These are phyloP conservation scores for Effrenium voratum DNA, from an alignment of 73 alveolate species.

Conservation along the genomic window DNA sequence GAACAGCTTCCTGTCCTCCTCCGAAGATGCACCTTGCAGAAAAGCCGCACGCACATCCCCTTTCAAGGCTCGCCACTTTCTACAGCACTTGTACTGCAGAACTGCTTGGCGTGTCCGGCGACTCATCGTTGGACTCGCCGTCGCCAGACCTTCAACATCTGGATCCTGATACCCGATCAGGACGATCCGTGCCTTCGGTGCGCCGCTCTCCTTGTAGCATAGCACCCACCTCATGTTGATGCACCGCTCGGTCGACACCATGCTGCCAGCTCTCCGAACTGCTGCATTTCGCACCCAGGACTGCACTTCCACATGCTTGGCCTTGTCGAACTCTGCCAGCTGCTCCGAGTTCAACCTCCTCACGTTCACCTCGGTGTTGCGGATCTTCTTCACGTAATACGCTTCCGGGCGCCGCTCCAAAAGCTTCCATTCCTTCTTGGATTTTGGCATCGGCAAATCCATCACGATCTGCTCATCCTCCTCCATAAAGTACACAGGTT, in stretches of 20 bases:
- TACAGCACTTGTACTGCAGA: not conserved
- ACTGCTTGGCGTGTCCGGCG: not conserved
- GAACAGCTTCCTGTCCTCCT: not conserved
- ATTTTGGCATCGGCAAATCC: no score
- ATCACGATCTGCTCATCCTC: no score
- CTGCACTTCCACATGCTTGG: not conserved
- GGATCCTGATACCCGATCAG: slow-evolving; percentile 49
- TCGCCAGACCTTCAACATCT: not conserved
- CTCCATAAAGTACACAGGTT: no score
- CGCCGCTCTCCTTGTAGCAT: not conserved
- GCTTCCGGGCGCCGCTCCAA: not conserved
- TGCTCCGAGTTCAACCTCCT: not conserved
- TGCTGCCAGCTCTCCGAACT: not conserved
- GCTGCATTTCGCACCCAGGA: not conserved
- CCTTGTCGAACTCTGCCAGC: not conserved
- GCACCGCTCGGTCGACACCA: not conserved
- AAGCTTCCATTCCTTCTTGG: not conserved
- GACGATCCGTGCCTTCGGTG: slow-evolving; percentile 23
- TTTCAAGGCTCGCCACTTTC: not conserved
- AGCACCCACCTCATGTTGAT: not conserved
- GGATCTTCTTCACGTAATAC: not conserved
- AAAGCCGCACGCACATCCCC: slow-evolving; percentile 17
- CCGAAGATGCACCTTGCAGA: not conserved
- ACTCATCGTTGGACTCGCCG: slow-evolving; percentile 12
- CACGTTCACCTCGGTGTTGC: not conserved